Evolutionary conservation across 306 rosid species (phyloP).

Genomic region (Sechiopsis laciniata): DNA sequence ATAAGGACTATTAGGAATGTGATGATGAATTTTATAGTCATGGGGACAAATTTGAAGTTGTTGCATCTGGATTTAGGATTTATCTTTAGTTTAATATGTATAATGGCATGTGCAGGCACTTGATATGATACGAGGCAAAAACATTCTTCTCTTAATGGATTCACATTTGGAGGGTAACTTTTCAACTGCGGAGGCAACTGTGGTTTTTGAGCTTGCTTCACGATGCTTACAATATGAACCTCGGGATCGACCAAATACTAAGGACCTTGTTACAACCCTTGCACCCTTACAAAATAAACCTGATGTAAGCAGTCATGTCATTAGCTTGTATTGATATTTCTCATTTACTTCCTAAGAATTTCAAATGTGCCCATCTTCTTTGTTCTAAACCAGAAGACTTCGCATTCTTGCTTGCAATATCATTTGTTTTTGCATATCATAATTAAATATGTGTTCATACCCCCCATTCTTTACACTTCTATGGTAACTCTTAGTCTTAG

Average conservation of each 20-base stretch:
- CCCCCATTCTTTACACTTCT: background rate
- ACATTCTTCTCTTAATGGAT: conserved; percentile 66
- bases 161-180: conserved; percentile 82
- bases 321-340: background rate
- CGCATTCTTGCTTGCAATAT: background rate
- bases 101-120: conserved; percentile 47
- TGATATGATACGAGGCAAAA: conserved; percentile 70
- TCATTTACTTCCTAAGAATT: background rate
- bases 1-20: background rate
- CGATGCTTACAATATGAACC: conserved; percentile 72
- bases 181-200: conserved; percentile 66
- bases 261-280: conserved; percentile 53
- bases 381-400: background rate
- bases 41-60: background rate
- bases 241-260: conserved; percentile 59
- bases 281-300: conserved; percentile 54
- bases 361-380: background rate
- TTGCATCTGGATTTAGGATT: conserved; percentile 2
- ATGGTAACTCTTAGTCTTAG: background rate
- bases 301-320: conserved; percentile 34
- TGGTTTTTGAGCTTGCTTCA: conserved; percentile 70
- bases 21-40: background rate
- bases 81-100: conserved; percentile 8
- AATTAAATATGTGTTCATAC: background rate
- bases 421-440: background rate